These are phyloP conservation scores for Kalmusia sp. DNA, from an alignment of 2,329 filamentous ascomycete species.

Conservation along the genomic window DNA sequence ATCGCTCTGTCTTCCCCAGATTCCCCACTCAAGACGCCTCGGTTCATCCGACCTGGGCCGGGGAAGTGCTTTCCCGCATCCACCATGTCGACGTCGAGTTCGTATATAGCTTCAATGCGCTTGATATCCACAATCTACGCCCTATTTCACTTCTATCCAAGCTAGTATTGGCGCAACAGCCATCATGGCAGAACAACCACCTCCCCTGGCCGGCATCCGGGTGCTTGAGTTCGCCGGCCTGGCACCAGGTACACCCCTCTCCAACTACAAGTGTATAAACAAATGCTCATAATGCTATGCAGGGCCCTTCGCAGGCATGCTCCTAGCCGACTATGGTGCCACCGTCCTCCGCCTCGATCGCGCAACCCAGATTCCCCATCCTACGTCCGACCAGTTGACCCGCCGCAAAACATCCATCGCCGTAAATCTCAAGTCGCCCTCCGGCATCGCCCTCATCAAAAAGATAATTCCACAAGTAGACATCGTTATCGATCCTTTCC, in stretches of 20 bases:
- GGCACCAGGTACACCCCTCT: slow-evolving; percentile 56
- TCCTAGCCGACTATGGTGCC: slow-evolving; percentile 83
- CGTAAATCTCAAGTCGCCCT: slow-evolving; percentile 75
- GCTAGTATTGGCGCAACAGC: neutral
- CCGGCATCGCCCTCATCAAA: slow-evolving; percentile 71
- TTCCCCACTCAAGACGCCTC: slow-evolving; percentile 28
- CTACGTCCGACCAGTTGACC: slow-evolving; percentile 75
- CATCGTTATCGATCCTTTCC: slow-evolving; percentile 90
- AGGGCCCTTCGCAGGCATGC: slow-evolving; percentile 88
- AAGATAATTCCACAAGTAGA: slow-evolving; percentile 70
- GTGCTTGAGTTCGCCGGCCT: slow-evolving; percentile 72
- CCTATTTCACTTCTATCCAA: neutral
- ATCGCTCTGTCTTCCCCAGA: slow-evolving; percentile 7
- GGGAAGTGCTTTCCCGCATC: slow-evolving; percentile 35
- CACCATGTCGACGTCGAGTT: slow-evolving; percentile 40
- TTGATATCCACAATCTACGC: slow-evolving; percentile 5
- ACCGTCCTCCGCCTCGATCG: slow-evolving; percentile 86
- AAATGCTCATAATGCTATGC: neutral
- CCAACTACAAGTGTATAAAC: neutral
- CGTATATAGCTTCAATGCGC: slow-evolving; percentile 22
- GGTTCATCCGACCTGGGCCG: slow-evolving; percentile 31
- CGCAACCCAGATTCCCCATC: slow-evolving; percentile 48
- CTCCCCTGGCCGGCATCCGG: slow-evolving; percentile 63
- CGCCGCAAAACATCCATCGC: slow-evolving; percentile 82
- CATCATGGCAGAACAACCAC: slow-evolving; percentile 44